phyloP scores from a whole-genome alignment of 2,329 filamentous ascomycete genomes.

The Hypoxylon sp. region DNA sequence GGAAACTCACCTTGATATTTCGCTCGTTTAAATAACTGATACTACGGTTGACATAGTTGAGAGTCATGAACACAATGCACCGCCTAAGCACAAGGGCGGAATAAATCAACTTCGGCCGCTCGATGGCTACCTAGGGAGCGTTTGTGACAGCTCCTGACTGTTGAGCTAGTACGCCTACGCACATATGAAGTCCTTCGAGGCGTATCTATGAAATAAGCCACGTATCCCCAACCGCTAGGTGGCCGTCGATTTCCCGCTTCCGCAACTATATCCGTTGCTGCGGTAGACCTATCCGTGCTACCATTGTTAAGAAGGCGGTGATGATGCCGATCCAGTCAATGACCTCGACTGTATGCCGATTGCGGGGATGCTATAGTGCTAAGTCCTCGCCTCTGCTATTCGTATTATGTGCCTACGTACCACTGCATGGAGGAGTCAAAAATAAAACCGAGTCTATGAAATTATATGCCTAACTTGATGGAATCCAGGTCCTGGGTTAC shows the following conservation, averaged over 20 bases:
- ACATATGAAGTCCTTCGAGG: conserved; percentile 78
- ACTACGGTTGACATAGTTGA: conserved; percentile 63
- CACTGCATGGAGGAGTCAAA: conserved; percentile 77
- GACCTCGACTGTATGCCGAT: conserved; percentile 79
- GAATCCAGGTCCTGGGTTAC: conserved; percentile 75
- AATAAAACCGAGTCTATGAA: conserved; percentile 75
- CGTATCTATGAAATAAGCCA: conserved; percentile 79
- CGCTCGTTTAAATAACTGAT: conserved; percentile 59
- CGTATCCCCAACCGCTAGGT: conserved; percentile 83
- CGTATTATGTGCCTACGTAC: conserved; percentile 76
- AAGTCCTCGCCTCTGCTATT: conserved; percentile 68
- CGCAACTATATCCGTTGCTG: conserved; percentile 79
- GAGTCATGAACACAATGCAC: conserved; percentile 74
- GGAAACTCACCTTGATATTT: conserved; percentile 63
- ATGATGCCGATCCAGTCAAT: conserved; percentile 82
- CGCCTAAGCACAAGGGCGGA: conserved; percentile 73
- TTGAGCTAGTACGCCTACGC: conserved; percentile 80
- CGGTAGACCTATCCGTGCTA: conserved; percentile 74
- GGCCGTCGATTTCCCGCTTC: conserved; percentile 75
- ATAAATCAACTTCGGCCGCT: conserved; percentile 70
- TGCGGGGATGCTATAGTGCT: conserved; percentile 72
- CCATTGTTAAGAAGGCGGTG: conserved; percentile 75
- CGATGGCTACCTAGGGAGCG: conserved; percentile 65
- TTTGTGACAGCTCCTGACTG: conserved; percentile 72
- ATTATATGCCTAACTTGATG: conserved; percentile 75